Base-by-base conservation (phyloP, 768 basidiomycete genomes). In the Porpolomopsis calyptriformis region DNA sequence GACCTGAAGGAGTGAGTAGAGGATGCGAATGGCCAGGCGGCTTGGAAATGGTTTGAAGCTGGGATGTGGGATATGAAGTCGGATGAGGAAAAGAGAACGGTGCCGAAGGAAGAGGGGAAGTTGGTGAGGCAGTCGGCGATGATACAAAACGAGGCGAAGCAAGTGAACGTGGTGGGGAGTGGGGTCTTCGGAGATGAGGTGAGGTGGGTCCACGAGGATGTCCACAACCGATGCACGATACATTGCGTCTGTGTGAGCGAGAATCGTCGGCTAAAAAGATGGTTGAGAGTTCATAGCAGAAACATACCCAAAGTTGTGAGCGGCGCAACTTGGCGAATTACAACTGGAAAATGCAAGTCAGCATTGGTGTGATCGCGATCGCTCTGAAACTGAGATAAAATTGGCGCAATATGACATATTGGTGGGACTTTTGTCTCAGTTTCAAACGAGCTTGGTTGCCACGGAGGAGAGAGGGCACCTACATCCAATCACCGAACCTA, bases 271-370 rank as follows among this genome's bases (percentile, higher is more conserved):
- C 46, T 40, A 52, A 53, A 45, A 52, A 48, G 47, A 50, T 50
- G 43, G 47, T 27, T 31, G 53, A 48, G 39, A 10, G 46, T 36
- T 42, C 40, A 38, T 53, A 41, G 26, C 47, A 20, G 29, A 31
- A 10, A 76, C 82, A 70, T 61, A 86, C 85, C 82, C 82, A 70
- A 88, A 89, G 66, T 89, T 89, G 61, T 87, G 84, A 11, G 83
- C 85, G 55, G 77, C 80, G 60, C 86, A 89, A 39, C 72, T 77
- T 53, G 75, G 68, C 46, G 76, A 73, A 46, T 65, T 66, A 58
- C 85, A 88, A 68, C 85, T 85, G 57, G 47, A 43, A 43, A 53
- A 33, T 43, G 38, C 45, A 40, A 47, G 55, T 60, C 47, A 55
- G 56, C 27, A 46, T 50, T 33, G 44, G 31, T 46, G 14, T 31